Percentiles rank a stretch among this genome's conserved stretches.
These are phyloP conservation scores for Solanum chmielewskii DNA, from an alignment of 257 asterid genomes.

Conservation along the genomic window DNA sequence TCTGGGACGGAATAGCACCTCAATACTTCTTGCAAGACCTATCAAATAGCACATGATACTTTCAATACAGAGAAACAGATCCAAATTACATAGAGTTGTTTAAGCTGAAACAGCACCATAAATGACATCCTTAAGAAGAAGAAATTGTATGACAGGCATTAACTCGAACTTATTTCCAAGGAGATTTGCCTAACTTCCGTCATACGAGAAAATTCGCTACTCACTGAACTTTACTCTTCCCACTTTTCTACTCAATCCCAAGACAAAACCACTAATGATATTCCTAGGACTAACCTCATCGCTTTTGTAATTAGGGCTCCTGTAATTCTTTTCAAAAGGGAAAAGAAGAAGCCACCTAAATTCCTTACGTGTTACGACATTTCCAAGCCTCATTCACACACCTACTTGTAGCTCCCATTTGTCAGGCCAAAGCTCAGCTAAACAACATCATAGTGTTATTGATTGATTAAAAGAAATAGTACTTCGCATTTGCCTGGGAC, in stretches of 20 bases:
- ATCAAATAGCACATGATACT: conserved; percentile 11
- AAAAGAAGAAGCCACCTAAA: background rate
- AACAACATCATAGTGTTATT: background rate
- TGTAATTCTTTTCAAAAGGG: background rate
- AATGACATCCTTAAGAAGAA: background rate
- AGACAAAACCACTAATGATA: background rate
- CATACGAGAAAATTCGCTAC: background rate
- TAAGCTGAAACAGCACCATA: background rate
- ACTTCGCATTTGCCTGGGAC: background rate
- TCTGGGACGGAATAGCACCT: conserved; percentile 70
- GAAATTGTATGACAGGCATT: background rate
- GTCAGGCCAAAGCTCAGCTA: background rate
- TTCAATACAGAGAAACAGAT: background rate
- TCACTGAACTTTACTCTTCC: background rate
- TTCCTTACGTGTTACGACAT: background rate
- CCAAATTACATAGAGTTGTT: background rate
- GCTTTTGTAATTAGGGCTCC: background rate
- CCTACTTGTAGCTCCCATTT: background rate
- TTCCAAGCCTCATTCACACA: background rate
- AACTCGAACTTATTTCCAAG: background rate
- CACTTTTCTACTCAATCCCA: background rate
- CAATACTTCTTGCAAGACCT: conserved; percentile 96
- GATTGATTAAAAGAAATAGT: background rate
- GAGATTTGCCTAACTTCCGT: background rate
- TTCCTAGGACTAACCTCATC: background rate